phyloP scores from a whole-genome alignment of 257 asterid species.

The Striga asiatica region DNA sequence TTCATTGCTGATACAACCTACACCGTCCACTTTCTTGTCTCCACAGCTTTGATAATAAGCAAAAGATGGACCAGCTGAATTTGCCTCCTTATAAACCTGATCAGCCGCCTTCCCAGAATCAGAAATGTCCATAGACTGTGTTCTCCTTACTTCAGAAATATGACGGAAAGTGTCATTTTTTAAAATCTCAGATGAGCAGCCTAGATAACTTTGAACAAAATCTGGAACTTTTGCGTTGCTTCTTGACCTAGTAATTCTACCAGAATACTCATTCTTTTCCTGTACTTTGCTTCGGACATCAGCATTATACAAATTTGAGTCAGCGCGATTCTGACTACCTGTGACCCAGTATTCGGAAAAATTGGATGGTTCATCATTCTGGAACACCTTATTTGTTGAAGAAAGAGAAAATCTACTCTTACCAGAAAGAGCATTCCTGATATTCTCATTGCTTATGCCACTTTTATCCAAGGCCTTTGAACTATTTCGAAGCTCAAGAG shows the following conservation, averaged over 20 bases:
- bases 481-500: constrained; percentile 64
- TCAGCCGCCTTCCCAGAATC: constrained; percentile 15
- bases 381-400: constrained; percentile 20
- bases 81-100: constrained; percentile 10
- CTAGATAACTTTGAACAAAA: constrained; percentile 17
- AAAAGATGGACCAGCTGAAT: constrained; percentile 17
- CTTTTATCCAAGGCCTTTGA: constrained; percentile 35
- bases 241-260: constrained; percentile 21
- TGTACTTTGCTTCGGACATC: constrained; percentile 18
- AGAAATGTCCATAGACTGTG: constrained; percentile 9
- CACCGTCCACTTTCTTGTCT: constrained; percentile 9
- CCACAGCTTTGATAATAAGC: constrained; percentile 14
- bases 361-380: constrained; percentile 18
- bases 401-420: constrained; percentile 26
- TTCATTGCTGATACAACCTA: constrained; percentile 20
- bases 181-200: constrained; percentile 17
- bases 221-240: constrained; percentile 15
- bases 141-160: constrained; percentile 15
- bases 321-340: constrained; percentile 22
- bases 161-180: constrained; percentile 10
- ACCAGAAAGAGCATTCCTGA: constrained; percentile 23
- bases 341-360: constrained; percentile 22
- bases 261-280: constrained; percentile 14
- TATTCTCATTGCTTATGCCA: constrained; percentile 22
- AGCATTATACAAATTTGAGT: constrained; percentile 22